These are phyloP conservation scores for Staphylotrichum longicolle DNA, from an alignment of 495 filamentous ascomycete species.

Conservation along the genomic window DNA sequence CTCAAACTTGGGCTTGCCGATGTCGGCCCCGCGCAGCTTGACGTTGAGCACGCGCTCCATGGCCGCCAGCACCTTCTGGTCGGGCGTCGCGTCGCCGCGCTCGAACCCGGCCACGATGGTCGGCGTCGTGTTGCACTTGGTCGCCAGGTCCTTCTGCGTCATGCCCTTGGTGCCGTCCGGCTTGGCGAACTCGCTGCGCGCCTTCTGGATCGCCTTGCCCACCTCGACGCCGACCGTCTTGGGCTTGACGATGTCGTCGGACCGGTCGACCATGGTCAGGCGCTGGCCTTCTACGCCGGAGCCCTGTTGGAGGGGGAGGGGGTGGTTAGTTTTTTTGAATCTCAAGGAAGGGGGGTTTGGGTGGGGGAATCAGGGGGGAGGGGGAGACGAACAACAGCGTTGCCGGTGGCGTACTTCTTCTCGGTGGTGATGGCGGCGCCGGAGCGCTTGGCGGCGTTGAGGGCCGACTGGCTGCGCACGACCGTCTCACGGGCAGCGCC, in stretches of 20 bases:
- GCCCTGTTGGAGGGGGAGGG: constrained; percentile 39
- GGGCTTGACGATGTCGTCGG: constrained; percentile 95
- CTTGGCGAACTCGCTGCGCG: constrained; percentile 56
- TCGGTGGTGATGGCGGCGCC: constrained; percentile 79
- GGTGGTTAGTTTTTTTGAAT: not conserved
- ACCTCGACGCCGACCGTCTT: constrained; percentile 81
- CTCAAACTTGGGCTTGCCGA: constrained; percentile 72
- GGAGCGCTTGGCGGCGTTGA: constrained; percentile 84
- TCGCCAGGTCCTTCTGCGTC: constrained; percentile 96
- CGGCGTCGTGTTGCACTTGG: constrained; percentile 84
- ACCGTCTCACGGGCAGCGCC: constrained; percentile 75
- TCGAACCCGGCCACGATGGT: constrained; percentile 82
- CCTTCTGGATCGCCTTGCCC: constrained; percentile 75
- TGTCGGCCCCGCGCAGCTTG: constrained; percentile 75
- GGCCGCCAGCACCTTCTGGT: constrained; percentile 75
- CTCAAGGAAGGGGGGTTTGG: not conserved
- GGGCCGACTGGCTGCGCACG: constrained; percentile 76
- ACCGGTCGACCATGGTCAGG: constrained; percentile 95
- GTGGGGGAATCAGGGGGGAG: not conserved
- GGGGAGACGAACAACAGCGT: constrained; percentile 55
- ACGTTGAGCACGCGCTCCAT: constrained; percentile 86
- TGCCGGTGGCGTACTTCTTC: constrained; percentile 82
- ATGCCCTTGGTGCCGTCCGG: constrained; percentile 64
- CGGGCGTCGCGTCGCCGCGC: constrained; percentile 72
- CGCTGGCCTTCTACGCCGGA: constrained; percentile 80